These are phyloP conservation scores for Murraya paniculata DNA, from an alignment of 345 rosid genomes.

Conservation along the genomic window DNA sequence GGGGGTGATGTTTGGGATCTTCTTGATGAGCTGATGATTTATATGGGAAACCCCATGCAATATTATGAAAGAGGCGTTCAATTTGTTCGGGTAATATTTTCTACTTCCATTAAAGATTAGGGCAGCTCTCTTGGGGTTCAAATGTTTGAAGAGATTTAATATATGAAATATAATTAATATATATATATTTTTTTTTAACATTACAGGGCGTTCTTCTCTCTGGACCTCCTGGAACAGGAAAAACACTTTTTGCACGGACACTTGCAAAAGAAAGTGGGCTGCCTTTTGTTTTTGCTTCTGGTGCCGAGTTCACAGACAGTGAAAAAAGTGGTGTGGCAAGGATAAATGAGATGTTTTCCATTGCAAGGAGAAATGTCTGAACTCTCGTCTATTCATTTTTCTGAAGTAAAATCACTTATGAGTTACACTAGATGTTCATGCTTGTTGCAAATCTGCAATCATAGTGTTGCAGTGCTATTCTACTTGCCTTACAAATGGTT, in stretches of 20 bases:
- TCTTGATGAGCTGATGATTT: slow-evolving; percentile 91
- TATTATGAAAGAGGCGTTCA: slow-evolving; percentile 81
- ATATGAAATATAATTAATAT: neutral
- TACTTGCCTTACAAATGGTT: neutral
- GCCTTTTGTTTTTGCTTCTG: slow-evolving; percentile 96
- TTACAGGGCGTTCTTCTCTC: slow-evolving; percentile 93
- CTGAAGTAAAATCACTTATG: neutral
- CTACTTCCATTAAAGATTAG: slow-evolving; percentile 1
- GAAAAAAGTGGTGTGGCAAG: slow-evolving; percentile 84
- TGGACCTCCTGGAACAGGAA: slow-evolving; percentile 99
- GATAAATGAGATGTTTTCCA: slow-evolving; percentile 88
- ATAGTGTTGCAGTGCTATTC: neutral
- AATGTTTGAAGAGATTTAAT: neutral
- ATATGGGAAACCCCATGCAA: slow-evolving; percentile 93
- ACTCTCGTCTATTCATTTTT: slow-evolving; percentile 1
- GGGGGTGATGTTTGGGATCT: slow-evolving; percentile 99
- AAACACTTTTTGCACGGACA: slow-evolving; percentile 95
- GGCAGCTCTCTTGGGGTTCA: neutral
- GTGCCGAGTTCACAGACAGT: slow-evolving; percentile 93
- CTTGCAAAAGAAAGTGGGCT: slow-evolving; percentile 94
- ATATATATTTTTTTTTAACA: neutral
- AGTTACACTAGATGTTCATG: neutral
- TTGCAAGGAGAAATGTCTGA: slow-evolving; percentile 88
- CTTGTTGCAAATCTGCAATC: neutral
- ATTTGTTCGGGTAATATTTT: slow-evolving; percentile 80